Evolutionary conservation across 306 rosid genomes (phyloP).

Genomic region (Sesbania bispinosa): DNA sequence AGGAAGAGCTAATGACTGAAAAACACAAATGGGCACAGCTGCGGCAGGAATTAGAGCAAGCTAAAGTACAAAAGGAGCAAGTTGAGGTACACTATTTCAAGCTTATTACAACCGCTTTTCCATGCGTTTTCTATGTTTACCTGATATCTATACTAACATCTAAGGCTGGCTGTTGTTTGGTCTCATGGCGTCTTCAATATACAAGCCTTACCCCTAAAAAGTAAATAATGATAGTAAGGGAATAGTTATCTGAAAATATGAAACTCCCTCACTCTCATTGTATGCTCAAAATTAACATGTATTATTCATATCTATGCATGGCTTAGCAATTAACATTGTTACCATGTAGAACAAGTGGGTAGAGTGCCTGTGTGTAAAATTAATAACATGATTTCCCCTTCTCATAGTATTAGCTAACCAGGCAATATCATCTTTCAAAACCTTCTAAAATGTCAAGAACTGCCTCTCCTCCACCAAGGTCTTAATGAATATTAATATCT

Average conservation of each 20-base stretch:
- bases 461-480: background rate
- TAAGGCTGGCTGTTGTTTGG: background rate
- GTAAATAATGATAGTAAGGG: background rate
- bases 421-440: background rate
- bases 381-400: slow-evolving; percentile 12
- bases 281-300: background rate
- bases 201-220: background rate
- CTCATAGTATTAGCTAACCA: background rate
- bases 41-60: slow-evolving; percentile 60
- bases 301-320: slow-evolving; percentile 7
- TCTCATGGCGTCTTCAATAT: background rate
- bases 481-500: background rate
- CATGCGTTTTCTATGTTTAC: slow-evolving; percentile 9
- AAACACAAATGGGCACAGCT: slow-evolving; percentile 53
- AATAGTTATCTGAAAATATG: background rate
- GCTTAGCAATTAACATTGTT: background rate
- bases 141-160: background rate
- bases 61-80: slow-evolving; percentile 55
- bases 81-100: slow-evolving; percentile 59
- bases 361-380: background rate
- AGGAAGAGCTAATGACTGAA: slow-evolving; percentile 60
- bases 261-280: background rate
- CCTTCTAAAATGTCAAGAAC: background rate
- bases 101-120: slow-evolving; percentile 3
- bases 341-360: slow-evolving; percentile 9